These are phyloP conservation scores for Aaosphaeria arxii DNA, from an alignment of 2,329 filamentous ascomycete species.

Conservation along the genomic window DNA sequence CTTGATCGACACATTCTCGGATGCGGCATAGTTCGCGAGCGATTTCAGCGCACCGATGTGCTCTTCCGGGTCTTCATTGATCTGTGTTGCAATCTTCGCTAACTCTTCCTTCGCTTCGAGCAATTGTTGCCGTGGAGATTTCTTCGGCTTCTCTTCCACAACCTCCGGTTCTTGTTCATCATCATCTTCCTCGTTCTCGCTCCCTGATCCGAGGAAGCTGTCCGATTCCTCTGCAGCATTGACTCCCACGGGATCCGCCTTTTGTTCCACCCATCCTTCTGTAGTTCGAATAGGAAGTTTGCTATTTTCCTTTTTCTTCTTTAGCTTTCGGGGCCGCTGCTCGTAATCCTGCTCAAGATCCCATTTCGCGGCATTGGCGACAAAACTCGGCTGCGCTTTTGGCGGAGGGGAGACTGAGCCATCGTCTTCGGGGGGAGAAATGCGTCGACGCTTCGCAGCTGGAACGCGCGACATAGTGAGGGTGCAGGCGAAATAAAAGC, in stretches of 20 bases:
- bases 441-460: conserved; percentile 34
- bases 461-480: conserved; percentile 31
- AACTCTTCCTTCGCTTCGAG: conserved; percentile 87
- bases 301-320: conserved; percentile 72
- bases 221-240: conserved; percentile 53
- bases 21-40: conserved; percentile 70
- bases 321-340: conserved; percentile 69
- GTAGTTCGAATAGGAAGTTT: conserved; percentile 83
- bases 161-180: conserved; percentile 37
- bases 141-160: conserved; percentile 56
- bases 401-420: conserved; percentile 13
- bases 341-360: conserved; percentile 92
- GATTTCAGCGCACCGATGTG: conserved; percentile 76
- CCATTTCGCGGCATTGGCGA: conserved; percentile 77
- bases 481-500: too few species aligned
- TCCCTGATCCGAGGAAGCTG: conserved; percentile 60
- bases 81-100: conserved; percentile 71
- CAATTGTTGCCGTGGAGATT: conserved; percentile 77
- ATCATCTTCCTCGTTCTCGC: conserved; percentile 49
- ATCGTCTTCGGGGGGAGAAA: conserved; percentile 33
- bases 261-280: conserved; percentile 69
- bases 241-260: conserved; percentile 37
- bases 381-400: conserved; percentile 53
- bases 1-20: conserved; percentile 69
- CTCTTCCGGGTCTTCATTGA: conserved; percentile 94